phyloP scores from a whole-genome alignment of 2,329 filamentous ascomycete species.

The Penicillium olsonii region DNA sequence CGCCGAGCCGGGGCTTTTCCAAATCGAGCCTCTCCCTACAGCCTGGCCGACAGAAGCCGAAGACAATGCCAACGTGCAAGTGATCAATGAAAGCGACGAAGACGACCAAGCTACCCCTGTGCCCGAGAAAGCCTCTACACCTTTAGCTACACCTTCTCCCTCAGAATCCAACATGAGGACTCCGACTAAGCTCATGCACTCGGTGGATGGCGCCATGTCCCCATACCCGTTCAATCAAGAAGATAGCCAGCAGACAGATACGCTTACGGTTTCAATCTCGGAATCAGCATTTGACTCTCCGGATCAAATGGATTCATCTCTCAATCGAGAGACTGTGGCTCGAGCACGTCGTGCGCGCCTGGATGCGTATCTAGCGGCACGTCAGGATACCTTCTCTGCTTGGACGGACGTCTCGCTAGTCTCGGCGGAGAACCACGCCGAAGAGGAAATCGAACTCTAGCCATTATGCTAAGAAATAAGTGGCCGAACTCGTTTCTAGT shows the following conservation, averaged over 20 bases:
- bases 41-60: conserved; percentile 24
- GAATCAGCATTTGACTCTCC: conserved; percentile 19
- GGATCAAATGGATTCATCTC: background rate
- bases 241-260: conserved; percentile 22
- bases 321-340: background rate
- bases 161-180: background rate
- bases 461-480: background rate
- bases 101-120: background rate
- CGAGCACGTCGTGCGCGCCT: conserved; percentile 27
- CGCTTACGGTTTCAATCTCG: conserved; percentile 21
- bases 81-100: background rate
- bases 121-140: background rate
- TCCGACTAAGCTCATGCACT: conserved; percentile 2
- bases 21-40: conserved; percentile 31
- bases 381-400: conserved; percentile 44
- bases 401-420: conserved; percentile 46
- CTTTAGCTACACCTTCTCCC: background rate
- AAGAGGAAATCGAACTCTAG: conserved; percentile 46
- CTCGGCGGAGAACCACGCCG: conserved; percentile 46
- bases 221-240: conserved; percentile 9
- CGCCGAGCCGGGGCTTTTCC: conserved; percentile 18
- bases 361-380: conserved; percentile 44
- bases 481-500: background rate
- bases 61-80: background rate
- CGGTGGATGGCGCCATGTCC: conserved; percentile 2